These are phyloP conservation scores for Emydomyces testavorans DNA, from an alignment of 2,329 filamentous ascomycete genomes.

Conservation along the genomic window DNA sequence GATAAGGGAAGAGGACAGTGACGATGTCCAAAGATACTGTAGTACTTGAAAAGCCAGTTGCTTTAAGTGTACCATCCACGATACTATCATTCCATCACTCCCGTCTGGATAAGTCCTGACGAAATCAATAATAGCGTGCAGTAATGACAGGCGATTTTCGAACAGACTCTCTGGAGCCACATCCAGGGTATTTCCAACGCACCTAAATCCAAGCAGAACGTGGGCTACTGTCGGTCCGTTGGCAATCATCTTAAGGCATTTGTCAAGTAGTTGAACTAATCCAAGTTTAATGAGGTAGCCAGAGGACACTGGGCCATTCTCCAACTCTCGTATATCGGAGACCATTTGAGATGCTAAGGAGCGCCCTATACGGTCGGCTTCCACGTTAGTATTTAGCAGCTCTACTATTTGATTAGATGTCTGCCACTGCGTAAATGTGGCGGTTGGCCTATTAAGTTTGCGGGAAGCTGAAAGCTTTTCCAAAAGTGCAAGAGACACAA, in stretches of 20 bases:
- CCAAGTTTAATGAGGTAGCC: slow-evolving; percentile 72
- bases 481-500: slow-evolving; percentile 69
- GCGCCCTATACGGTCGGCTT: slow-evolving; percentile 66
- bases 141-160: slow-evolving; percentile 56
- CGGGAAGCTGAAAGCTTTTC: slow-evolving; percentile 77
- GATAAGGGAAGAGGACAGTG: slow-evolving; percentile 62
- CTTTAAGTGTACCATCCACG: slow-evolving; percentile 59
- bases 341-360: slow-evolving; percentile 60
- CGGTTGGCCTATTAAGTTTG: slow-evolving; percentile 62
- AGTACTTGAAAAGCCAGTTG: slow-evolving; percentile 61
- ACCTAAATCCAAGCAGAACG: slow-evolving; percentile 76
- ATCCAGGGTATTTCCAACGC: slow-evolving; percentile 57
- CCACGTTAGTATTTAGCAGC: slow-evolving; percentile 69
- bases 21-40: slow-evolving; percentile 70
- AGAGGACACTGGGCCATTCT: slow-evolving; percentile 55
- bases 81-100: slow-evolving; percentile 48
- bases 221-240: slow-evolving; percentile 80
- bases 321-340: slow-evolving; percentile 56
- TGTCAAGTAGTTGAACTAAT: slow-evolving; percentile 74
- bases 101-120: slow-evolving; percentile 56
- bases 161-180: slow-evolving; percentile 60
- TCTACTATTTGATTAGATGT: slow-evolving; percentile 76
- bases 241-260: slow-evolving; percentile 62
- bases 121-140: slow-evolving; percentile 69
- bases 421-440: slow-evolving; percentile 49